These are phyloP conservation scores for Geosmithia flava DNA, from an alignment of 2,329 filamentous ascomycete genomes.

Conservation along the genomic window DNA sequence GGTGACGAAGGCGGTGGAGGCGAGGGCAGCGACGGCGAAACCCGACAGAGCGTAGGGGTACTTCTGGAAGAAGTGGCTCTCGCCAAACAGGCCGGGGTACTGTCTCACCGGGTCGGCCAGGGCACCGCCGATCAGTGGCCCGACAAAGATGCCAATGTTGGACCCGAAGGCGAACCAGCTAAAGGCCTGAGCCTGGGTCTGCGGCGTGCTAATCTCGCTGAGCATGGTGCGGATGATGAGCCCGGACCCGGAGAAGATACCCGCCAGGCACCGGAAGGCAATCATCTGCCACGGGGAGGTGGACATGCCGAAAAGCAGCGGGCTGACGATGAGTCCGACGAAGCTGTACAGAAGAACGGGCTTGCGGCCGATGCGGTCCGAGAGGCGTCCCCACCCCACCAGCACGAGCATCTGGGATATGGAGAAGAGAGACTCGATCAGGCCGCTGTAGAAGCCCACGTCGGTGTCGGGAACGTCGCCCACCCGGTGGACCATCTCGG, in stretches of 20 bases:
- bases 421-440: conserved; percentile 65
- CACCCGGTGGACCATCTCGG: conserved; percentile 59
- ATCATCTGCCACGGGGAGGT: conserved; percentile 62
- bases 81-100: conserved; percentile 42
- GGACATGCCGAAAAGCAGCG: conserved; percentile 56
- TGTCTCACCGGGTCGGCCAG: conserved; percentile 55
- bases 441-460: conserved; percentile 67
- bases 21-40: conserved; percentile 41
- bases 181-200: conserved; percentile 62
- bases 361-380: conserved; percentile 58
- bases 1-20: conserved; percentile 37
- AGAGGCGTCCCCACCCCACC: conserved; percentile 54
- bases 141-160: conserved; percentile 64
- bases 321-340: conserved; percentile 47
- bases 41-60: conserved; percentile 45
- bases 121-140: conserved; percentile 56
- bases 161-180: conserved; percentile 65
- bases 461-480: conserved; percentile 50
- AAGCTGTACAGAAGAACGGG: conserved; percentile 59
- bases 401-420: conserved; percentile 67
- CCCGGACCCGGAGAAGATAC: conserved; percentile 61
- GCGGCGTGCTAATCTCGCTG: conserved; percentile 55
- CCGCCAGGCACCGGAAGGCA: conserved; percentile 56
- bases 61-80: conserved; percentile 28
- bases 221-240: conserved; percentile 71